phyloP scores from a whole-genome alignment of 768 basidiomycete genomes.

The Rhizopogon vesiculosus region DNA sequence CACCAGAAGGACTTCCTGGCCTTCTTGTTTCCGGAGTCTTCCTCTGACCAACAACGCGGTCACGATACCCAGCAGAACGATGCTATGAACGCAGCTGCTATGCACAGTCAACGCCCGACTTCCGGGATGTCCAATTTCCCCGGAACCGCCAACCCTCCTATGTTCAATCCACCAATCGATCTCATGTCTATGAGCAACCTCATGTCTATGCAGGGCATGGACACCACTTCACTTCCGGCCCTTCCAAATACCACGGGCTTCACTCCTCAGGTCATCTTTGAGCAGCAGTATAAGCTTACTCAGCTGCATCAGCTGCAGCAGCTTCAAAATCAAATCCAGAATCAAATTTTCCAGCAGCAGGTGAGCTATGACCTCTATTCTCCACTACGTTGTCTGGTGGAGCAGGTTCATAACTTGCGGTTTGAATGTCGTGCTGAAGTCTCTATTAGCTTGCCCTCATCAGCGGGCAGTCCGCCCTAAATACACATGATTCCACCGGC shows the following conservation, averaged over 20 bases:
- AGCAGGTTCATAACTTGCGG: neutral
- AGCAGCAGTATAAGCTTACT: slow-evolving; percentile 75
- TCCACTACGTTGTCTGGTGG: slow-evolving; percentile 15
- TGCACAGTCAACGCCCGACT: slow-evolving; percentile 11
- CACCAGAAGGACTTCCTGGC: slow-evolving; percentile 32
- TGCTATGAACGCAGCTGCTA: neutral
- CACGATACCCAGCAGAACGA: slow-evolving; percentile 19
- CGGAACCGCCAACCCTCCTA: slow-evolving; percentile 5
- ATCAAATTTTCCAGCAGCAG: slow-evolving; percentile 89
- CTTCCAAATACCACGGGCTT: slow-evolving; percentile 17
- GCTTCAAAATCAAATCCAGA: slow-evolving; percentile 80
- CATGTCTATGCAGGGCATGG: slow-evolving; percentile 46
- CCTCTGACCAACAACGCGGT: slow-evolving; percentile 19
- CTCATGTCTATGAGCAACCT: slow-evolving; percentile 40
- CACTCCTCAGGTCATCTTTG: slow-evolving; percentile 51
- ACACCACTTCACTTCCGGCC: slow-evolving; percentile 9
- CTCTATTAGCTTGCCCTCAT: slow-evolving; percentile 60
- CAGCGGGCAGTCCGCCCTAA: slow-evolving; percentile 36
- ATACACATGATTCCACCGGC: slow-evolving; percentile 32
- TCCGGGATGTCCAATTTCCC: slow-evolving; percentile 1
- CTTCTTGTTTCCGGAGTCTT: slow-evolving; percentile 28
- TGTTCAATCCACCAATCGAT: slow-evolving; percentile 39
- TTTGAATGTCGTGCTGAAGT: slow-evolving; percentile 5
- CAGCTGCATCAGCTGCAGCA: slow-evolving; percentile 77
- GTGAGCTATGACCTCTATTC: slow-evolving; percentile 33